Conservation (phyloP, 805 yeast species). For the Nakazawaea pomicola region DNA sequence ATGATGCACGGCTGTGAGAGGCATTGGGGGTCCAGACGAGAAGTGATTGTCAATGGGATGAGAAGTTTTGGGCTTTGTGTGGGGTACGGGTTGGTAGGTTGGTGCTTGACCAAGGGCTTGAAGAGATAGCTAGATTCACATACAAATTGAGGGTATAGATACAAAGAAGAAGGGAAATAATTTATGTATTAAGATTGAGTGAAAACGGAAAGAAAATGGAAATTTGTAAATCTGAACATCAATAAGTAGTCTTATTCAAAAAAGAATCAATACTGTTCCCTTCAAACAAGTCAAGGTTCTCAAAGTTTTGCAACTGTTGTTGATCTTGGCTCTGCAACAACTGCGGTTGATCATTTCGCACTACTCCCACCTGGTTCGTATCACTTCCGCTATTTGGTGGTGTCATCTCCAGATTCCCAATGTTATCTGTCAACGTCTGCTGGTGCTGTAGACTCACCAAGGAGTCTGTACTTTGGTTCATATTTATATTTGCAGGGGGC, state of each 20-base stretch:
- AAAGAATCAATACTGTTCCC: constrained; percentile 8
- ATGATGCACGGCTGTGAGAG: too few species aligned
- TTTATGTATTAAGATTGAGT: too few species aligned
- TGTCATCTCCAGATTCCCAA: not conserved
- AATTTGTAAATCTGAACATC: too few species aligned
- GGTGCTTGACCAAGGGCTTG: too few species aligned
- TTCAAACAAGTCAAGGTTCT: constrained; percentile 4
- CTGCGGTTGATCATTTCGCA: too few species aligned
- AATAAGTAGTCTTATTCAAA: constrained; percentile 5
- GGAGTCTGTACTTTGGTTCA: constrained; percentile 10
- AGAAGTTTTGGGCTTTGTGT: not conserved
- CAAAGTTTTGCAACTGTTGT: not conserved
- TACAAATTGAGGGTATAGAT: too few species aligned
- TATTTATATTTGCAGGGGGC: too few species aligned
- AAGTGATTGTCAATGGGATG: not conserved
- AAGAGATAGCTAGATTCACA: too few species aligned
- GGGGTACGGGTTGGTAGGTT: not conserved
- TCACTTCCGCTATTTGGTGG: not conserved
- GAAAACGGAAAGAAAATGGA: too few species aligned
- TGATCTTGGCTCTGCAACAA: not conserved
- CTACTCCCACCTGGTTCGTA: too few species aligned
- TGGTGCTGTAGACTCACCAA: constrained; percentile 11
- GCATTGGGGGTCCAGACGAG: too few species aligned
- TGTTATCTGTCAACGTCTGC: constrained; percentile 11
- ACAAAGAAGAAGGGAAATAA: too few species aligned